Evolutionary conservation across 2,329 filamentous ascomycete genomes (phyloP).

Genomic region (Colletotrichum sidae): DNA sequence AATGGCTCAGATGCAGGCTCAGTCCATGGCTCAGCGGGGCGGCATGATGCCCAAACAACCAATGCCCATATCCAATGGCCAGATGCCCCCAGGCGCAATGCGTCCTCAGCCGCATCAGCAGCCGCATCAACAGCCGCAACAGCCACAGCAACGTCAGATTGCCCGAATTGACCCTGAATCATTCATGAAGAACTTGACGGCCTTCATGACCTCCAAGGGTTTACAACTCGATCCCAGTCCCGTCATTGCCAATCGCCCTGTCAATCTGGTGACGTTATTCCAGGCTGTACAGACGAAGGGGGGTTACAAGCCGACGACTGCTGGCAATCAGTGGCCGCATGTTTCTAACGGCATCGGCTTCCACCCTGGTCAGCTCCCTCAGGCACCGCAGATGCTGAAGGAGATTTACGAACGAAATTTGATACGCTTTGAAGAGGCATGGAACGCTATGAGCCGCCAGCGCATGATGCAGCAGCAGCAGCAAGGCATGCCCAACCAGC

Average conservation of each 20-base stretch:
- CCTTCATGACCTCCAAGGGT: conserved; percentile 81
- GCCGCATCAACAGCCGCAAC: conserved; percentile 45
- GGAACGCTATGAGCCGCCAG: conserved; percentile 64
- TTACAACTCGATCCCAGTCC: conserved; percentile 82
- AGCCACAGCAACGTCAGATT: conserved; percentile 53
- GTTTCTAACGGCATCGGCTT: conserved; percentile 76
- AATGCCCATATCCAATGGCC: conserved; percentile 66
- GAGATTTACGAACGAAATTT: conserved; percentile 82
- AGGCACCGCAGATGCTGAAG: conserved; percentile 76
- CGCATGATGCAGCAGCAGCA: conserved; percentile 63
- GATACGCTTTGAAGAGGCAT: conserved; percentile 79
- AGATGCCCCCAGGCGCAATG: conserved; percentile 62
- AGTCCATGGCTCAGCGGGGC: conserved; percentile 53
- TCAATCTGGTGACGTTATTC: conserved; percentile 84
- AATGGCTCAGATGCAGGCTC: conserved; percentile 63
- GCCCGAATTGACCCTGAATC: conserved; percentile 67
- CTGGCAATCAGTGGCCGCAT: conserved; percentile 77
- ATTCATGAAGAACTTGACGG: conserved; percentile 80
- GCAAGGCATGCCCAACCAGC: conserved; percentile 40
- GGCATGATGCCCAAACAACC: conserved; percentile 67
- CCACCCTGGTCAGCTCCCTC: conserved; percentile 70
- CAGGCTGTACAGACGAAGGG: conserved; percentile 79
- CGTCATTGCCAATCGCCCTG: conserved; percentile 75
- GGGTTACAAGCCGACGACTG: conserved; percentile 80
- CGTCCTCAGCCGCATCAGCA: conserved; percentile 55